Conservation (phyloP, 2,329 filamentous ascomycete species). For the Cytospora chrysosperma region DNA sequence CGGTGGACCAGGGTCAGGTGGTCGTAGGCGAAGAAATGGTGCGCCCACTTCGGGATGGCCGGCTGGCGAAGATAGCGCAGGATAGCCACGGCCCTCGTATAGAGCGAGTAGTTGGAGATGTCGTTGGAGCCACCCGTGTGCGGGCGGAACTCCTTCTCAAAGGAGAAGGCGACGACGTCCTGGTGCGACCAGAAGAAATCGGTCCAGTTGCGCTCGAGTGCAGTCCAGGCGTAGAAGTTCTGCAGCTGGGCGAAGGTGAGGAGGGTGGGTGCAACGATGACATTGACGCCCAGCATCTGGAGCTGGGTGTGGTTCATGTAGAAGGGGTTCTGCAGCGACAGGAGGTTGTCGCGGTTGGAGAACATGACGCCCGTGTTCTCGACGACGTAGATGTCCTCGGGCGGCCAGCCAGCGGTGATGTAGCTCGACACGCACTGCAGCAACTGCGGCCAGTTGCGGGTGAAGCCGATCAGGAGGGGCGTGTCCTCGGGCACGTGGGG, state of each 20-base stretch:
- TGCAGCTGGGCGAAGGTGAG: slow-evolving; percentile 54
- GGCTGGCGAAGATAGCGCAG: slow-evolving; percentile 36
- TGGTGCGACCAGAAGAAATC: slow-evolving; percentile 56
- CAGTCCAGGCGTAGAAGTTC: slow-evolving; percentile 50
- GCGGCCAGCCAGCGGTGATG: slow-evolving; percentile 55
- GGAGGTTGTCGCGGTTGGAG: slow-evolving; percentile 42
- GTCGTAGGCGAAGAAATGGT: slow-evolving; percentile 51
- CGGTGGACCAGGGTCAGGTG: slow-evolving; percentile 51
- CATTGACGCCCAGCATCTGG: slow-evolving; percentile 47
- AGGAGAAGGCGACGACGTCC: slow-evolving; percentile 48
- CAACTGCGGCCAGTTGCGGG: slow-evolving; percentile 51
- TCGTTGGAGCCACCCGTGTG: slow-evolving; percentile 37
- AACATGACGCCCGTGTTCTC: slow-evolving; percentile 56
- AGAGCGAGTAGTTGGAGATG: slow-evolving; percentile 42
- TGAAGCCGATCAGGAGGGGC: slow-evolving; percentile 51
- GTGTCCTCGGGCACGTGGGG: slow-evolving; percentile 38
- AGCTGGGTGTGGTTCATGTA: slow-evolving; percentile 53
- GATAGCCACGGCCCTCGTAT: slow-evolving; percentile 37
- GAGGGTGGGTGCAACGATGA: slow-evolving; percentile 49
- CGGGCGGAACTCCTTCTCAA: slow-evolving; percentile 39
- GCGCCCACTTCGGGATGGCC: slow-evolving; percentile 43
- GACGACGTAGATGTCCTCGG: slow-evolving; percentile 51
- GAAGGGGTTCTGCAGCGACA: slow-evolving; percentile 53
- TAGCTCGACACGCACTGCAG: slow-evolving; percentile 53
- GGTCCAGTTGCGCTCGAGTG: slow-evolving; percentile 43